Evolutionary conservation across 768 basidiomycete species (phyloP).

Genomic region (Zangia roseola): DNA sequence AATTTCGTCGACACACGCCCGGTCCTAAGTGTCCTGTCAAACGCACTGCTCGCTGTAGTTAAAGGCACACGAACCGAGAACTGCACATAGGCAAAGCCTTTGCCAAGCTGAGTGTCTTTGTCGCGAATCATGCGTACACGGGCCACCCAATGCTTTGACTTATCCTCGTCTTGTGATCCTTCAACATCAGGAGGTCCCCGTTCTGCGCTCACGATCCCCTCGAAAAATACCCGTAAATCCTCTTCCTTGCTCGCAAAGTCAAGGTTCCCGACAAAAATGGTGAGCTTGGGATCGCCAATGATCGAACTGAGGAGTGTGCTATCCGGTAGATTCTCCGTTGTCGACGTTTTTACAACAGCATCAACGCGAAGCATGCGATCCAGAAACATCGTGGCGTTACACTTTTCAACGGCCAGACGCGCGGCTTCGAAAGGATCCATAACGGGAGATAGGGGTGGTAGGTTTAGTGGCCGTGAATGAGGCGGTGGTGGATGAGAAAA

Average conservation of each 20-base stretch:
- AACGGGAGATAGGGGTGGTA: slow-evolving; percentile 47
- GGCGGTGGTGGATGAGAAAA: slow-evolving; percentile 71
- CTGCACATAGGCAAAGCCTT: slow-evolving; percentile 93
- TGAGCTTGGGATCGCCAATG: slow-evolving; percentile 69
- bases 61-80: slow-evolving; percentile 54
- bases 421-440: slow-evolving; percentile 77
- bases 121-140: slow-evolving; percentile 89
- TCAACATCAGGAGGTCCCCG: slow-evolving; percentile 52
- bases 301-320: slow-evolving; percentile 23
- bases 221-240: slow-evolving; percentile 84
- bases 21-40: slow-evolving; percentile 54
- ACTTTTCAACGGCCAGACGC: slow-evolving; percentile 49
- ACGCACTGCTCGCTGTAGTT: neutral
- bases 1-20: slow-evolving; percentile 89
- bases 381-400: slow-evolving; percentile 73
- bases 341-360: slow-evolving; percentile 42
- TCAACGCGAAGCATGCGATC: slow-evolving; percentile 82
- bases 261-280: slow-evolving; percentile 89
- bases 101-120: slow-evolving; percentile 88
- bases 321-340: slow-evolving; percentile 17
- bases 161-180: slow-evolving; percentile 31
- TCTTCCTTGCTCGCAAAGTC: slow-evolving; percentile 93
- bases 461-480: slow-evolving; percentile 43
- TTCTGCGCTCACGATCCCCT: slow-evolving; percentile 69
- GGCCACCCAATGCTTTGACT: slow-evolving; percentile 62